A percentile compares a stretch with the other conserved stretches of the same genome.
Evolutionary conservation across 768 basidiomycete species (phyloP).

Genomic region (Leccinum boreale): DNA sequence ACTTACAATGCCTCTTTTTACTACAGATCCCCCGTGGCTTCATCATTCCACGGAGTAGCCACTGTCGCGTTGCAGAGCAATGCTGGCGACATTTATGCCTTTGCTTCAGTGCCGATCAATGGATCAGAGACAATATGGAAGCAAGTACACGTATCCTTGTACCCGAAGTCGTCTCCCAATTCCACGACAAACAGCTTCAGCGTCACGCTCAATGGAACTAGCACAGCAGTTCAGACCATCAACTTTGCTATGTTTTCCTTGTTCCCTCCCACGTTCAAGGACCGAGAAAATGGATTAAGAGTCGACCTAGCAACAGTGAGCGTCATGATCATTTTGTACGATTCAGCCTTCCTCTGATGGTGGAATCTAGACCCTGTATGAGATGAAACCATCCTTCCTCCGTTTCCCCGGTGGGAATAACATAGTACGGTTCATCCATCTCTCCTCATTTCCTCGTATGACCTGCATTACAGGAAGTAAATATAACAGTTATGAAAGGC

Average conservation of each 20-base stretch:
- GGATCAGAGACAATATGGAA: constrained; percentile 50
- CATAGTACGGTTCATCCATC: constrained; percentile 36
- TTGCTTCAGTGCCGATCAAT: constrained; percentile 34
- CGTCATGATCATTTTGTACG: not conserved
- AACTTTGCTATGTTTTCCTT: constrained; percentile 60
- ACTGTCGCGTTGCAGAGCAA: constrained; percentile 46
- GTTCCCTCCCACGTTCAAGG: constrained; percentile 68
- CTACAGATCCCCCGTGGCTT: constrained; percentile 48
- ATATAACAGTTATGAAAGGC: not conserved
- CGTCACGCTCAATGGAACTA: constrained; percentile 46
- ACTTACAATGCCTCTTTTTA: constrained; percentile 61
- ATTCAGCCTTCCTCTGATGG: not conserved
- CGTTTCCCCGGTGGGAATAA: constrained; percentile 71
- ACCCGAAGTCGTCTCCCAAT: constrained; percentile 38
- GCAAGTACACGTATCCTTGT: constrained; percentile 42
- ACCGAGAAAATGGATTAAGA: constrained; percentile 57
- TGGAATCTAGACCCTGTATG: constrained; percentile 43
- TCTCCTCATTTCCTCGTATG: constrained; percentile 17
- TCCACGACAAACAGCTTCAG: constrained; percentile 50
- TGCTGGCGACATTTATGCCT: constrained; percentile 43
- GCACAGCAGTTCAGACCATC: constrained; percentile 41
- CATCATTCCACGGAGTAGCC: constrained; percentile 38
- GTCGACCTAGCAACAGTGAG: constrained; percentile 54
- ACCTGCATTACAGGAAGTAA: constrained; percentile 39
- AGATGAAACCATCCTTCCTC: constrained; percentile 58